Evolutionary conservation across 164 flowering plant species (phyloP), one percentile per base, ranked within the genome.

Genomic region (Vitis rupestris): DNA sequence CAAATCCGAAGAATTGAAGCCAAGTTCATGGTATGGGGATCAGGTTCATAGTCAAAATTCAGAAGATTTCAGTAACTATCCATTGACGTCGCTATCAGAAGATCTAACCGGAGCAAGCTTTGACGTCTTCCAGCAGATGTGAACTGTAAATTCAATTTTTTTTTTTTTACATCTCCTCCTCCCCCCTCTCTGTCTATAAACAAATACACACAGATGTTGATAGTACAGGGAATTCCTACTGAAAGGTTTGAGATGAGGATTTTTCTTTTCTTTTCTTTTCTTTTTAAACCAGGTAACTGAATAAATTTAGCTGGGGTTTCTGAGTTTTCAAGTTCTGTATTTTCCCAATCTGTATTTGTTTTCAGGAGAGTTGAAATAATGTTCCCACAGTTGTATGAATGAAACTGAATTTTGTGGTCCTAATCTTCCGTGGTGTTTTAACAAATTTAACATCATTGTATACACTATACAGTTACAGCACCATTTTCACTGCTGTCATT

Each of bases 41-140:
- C 79, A 77, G 14, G 69, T 76, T 51, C 81, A 76, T 13, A 15
- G 54, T 64, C 81, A 77, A 3, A 73, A 48, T 66, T 76, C 82
- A 17, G 84, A 72, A 55, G 81, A 82, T 74, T 87, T 80, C 77
- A 73, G 76, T 80, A 81, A 79, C 77, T 86, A 75, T 76, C 82
- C 83, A 0, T 72, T 81, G 64, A 70, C 73, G 53, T 85, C 89
- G 3, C 70, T 83, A 29, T 79, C 86, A 1, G 85, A 85, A 44
- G 86, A 87, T 72, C 71, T 83, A 51, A 79, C 77, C 2, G 84
- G 63, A 29, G 72, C 78, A 15, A 77, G 65, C 76, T 82, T 81
- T 59, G 86, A 82, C 64, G 76, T 81, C 64, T 82, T 86, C 61
- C 81, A 86, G 48, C 83, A 80, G 12, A 77, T 85, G n/a, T 88